A percentile compares a stretch with the other conserved stretches of the same genome.
Evolutionary conservation across 192 early-diverging fungal species (phyloP).

Genomic region (Chytriomyces confervae): DNA sequence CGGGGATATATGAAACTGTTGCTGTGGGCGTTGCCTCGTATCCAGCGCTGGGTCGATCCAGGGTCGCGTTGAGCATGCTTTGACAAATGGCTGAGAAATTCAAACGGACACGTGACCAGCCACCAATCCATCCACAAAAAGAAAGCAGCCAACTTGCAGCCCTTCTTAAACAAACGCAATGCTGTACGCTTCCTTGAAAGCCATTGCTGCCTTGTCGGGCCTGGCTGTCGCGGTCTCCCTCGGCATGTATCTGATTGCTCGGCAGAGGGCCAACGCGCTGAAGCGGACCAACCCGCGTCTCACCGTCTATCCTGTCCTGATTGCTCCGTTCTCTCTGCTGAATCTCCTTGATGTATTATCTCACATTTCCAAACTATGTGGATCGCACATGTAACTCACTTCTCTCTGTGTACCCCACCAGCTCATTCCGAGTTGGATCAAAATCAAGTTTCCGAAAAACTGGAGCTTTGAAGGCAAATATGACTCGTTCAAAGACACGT

Average conservation of each 20-base stretch:
- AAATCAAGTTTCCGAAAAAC: constrained; percentile 1
- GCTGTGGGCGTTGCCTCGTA: too few species aligned
- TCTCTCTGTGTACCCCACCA: background rate
- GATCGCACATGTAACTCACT: background rate
- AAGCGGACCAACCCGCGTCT: background rate
- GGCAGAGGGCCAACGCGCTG: background rate
- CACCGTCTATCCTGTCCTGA: background rate
- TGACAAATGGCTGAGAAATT: too few species aligned
- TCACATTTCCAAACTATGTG: background rate
- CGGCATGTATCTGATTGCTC: background rate
- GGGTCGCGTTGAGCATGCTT: too few species aligned
- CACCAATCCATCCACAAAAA: too few species aligned
- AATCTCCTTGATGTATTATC: background rate
- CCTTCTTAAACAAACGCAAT: too few species aligned
- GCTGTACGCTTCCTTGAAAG: too few species aligned
- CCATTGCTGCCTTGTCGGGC: too few species aligned
- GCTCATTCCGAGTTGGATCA: background rate
- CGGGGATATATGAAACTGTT: too few species aligned
- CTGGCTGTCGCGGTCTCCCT: background rate
- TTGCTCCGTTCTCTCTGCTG: background rate
- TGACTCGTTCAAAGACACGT: background rate
- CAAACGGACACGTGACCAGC: too few species aligned
- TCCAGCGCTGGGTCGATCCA: too few species aligned
- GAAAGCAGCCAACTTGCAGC: too few species aligned
- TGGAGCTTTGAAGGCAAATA: constrained; percentile 6